phyloP scores from a whole-genome alignment of 2,329 filamentous ascomycete genomes.

The Malbranchea zuffiana region DNA sequence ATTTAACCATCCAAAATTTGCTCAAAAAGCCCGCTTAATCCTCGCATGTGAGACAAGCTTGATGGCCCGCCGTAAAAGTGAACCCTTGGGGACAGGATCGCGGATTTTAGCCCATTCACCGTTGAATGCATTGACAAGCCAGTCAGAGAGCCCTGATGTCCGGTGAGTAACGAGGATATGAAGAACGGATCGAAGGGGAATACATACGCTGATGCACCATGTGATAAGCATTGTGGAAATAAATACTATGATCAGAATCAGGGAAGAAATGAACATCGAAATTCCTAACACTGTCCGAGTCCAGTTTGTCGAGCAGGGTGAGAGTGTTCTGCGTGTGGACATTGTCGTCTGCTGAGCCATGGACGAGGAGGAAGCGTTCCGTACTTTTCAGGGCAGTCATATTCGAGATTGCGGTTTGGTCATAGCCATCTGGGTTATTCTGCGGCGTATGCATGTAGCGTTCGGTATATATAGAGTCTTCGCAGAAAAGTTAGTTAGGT shows the following conservation, averaged over 20 bases:
- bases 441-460: slow-evolving; percentile 95
- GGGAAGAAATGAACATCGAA: slow-evolving; percentile 97
- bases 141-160: slow-evolving; percentile 46
- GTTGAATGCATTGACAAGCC: slow-evolving; percentile 96
- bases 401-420: slow-evolving; percentile 62
- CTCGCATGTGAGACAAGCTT: neutral
- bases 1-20: neutral
- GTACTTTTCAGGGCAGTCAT: slow-evolving; percentile 60
- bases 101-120: slow-evolving; percentile 70
- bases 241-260: slow-evolving; percentile 89
- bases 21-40: slow-evolving; percentile 3
- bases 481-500: slow-evolving; percentile 5
- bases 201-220: slow-evolving; percentile 88
- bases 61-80: slow-evolving; percentile 19
- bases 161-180: slow-evolving; percentile 1
- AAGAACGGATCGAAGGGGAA: neutral
- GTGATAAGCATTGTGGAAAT: slow-evolving; percentile 81
- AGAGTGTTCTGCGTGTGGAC: slow-evolving; percentile 95
- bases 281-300: slow-evolving; percentile 72
- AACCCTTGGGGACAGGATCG: slow-evolving; percentile 39
- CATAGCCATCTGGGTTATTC: slow-evolving; percentile 67
- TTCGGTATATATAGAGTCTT: slow-evolving; percentile 81
- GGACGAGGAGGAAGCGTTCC: slow-evolving; percentile 87
- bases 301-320: slow-evolving; percentile 72
- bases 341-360: slow-evolving; percentile 93